Evolutionary conservation across 192 early-diverging fungal species (phyloP).

Genomic region (Backusella westeae): DNA sequence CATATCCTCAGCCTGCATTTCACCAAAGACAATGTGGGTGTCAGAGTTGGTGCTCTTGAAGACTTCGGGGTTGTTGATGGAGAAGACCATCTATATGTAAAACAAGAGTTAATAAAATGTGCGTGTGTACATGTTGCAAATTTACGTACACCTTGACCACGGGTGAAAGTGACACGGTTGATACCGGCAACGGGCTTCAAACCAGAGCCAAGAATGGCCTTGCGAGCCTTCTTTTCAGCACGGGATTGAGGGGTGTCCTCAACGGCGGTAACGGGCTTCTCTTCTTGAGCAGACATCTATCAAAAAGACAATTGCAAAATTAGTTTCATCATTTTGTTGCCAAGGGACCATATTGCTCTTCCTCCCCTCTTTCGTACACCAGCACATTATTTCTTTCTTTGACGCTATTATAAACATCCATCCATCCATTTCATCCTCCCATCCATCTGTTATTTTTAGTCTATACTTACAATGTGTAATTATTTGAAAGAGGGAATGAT

Average conservation of each 20-base stretch:
- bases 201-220: slow-evolving; percentile 91
- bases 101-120: not conserved
- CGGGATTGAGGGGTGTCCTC: slow-evolving; percentile 60
- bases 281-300: slow-evolving; percentile 13
- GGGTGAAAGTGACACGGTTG: slow-evolving; percentile 86
- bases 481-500: slow-evolving; percentile 2
- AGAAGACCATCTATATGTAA: slow-evolving; percentile 62
- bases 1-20: slow-evolving; percentile 87
- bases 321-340: not conserved
- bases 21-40: slow-evolving; percentile 97
- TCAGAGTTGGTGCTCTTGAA: slow-evolving; percentile 89
- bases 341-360: not conserved
- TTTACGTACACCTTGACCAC: slow-evolving; percentile 56
- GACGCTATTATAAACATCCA: not conserved
- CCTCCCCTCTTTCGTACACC: not conserved
- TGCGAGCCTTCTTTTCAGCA: slow-evolving; percentile 96
- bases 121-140: not conserved
- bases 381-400: not conserved
- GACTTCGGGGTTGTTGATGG: slow-evolving; percentile 90
- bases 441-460: not conserved
- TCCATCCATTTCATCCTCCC: not conserved
- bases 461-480: slow-evolving; percentile 4
- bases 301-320: not conserved
- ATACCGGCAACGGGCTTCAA: slow-evolving; percentile 85
- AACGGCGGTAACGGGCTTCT: not conserved